These are phyloP conservation scores for Mortierella polycephala DNA, from an alignment of 371 early-diverging fungal genomes.

Conservation along the genomic window DNA sequence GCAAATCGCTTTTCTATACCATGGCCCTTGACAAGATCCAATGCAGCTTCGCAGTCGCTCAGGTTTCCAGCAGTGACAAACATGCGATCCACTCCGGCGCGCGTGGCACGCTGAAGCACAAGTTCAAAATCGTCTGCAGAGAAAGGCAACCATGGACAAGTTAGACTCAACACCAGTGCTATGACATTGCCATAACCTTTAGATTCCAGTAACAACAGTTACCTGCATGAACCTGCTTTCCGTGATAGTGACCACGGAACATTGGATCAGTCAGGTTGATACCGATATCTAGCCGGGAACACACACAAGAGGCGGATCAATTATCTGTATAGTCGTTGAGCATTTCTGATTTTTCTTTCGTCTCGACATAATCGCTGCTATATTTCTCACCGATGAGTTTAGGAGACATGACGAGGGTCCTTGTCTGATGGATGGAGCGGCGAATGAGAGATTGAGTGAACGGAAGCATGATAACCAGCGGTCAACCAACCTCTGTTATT, in stretches of 20 bases:
- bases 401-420: conserved; percentile 27
- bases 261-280: conserved; percentile 89
- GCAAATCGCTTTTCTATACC: conserved; percentile 1
- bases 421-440: not conserved
- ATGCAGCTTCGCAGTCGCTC: conserved; percentile 25
- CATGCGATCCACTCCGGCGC: conserved; percentile 75
- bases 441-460: not conserved
- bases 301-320: not conserved
- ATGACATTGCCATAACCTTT: no score
- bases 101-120: conserved; percentile 73
- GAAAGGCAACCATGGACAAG: no score
- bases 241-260: conserved; percentile 88
- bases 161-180: no score
- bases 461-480: no score
- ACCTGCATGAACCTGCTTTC: conserved; percentile 81
- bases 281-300: conserved; percentile 72
- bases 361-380: not conserved
- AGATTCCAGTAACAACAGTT: not conserved
- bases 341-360: not conserved
- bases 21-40: conserved; percentile 21
- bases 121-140: conserved; percentile 73
- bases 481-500: no score
- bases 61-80: conserved; percentile 86
- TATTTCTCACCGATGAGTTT: conserved; percentile 32
- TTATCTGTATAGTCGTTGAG: not conserved